Evolutionary conservation across 257 asterid species (phyloP), one percentile per base, ranked within the genome.

Genomic region (Rhazya stricta): DNA sequence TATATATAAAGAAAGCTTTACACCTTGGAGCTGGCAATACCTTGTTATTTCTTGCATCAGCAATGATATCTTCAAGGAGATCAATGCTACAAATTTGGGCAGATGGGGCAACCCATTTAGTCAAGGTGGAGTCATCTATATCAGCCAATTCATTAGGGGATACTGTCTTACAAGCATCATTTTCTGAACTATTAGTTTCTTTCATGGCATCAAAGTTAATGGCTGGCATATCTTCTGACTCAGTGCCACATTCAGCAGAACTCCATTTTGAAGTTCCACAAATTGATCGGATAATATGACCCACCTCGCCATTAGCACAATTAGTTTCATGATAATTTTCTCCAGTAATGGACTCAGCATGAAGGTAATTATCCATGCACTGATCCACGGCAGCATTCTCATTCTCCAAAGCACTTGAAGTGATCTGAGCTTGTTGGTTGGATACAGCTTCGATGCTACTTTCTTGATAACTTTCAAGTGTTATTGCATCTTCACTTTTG

Each of bases 41-140:
- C 99, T 92, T 92, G 79, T 87, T 86, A 81, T 81, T 84, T 79
- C 85, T 89, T 29, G 97, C 94, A 84, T 82, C 92, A 19, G 84
- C 77, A 77, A 94, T 84, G 68, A 81, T 76, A 67, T 89, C 92
- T 75, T 92, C 97, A 56, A 94, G 82, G 79, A 81, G 85, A 72
- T 86, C 93, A 74, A 80, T 69, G 53, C 76, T 71, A 76, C 75
- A 83, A 48, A 79, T 65, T 80, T 91, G 89, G 69, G 85, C 84
- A 56, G 94, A 89, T 58, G 77, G 86, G 21, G 90, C 82, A 63
- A 86, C 68, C 78, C 82, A 60, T 27, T 79, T 69, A 72, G 74
- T 86, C 56, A 77, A 54, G 77, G 76, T 43, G 41, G 83, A 73
- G 46, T 74, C 84, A 4, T 82, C 77, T 70, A 83, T 86, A 68